Evolutionary conservation across 2,329 filamentous ascomycete genomes (phyloP).

Genomic region (Curvularia spicifera): DNA sequence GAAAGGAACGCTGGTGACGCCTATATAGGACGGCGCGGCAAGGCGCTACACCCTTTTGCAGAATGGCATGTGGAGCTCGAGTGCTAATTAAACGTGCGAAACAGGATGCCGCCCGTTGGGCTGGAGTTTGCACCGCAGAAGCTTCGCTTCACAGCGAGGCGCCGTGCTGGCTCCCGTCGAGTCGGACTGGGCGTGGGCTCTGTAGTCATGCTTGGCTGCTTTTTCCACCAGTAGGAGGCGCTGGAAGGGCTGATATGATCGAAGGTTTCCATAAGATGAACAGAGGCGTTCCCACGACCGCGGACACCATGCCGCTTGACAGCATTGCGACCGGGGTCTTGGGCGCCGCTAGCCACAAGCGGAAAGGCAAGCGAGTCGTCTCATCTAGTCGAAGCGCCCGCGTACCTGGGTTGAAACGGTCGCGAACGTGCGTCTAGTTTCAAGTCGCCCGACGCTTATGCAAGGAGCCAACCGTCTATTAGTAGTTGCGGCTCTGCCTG

Average conservation of each 20-base stretch:
- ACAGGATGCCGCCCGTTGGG: constrained; percentile 24
- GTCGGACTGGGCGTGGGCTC: constrained; percentile 27
- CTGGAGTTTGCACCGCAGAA: constrained; percentile 31
- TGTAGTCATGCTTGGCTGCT: constrained; percentile 28
- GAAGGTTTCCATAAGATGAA: constrained; percentile 29
- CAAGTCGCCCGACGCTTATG: constrained; percentile 38
- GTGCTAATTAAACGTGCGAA: constrained; percentile 47
- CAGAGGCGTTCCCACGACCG: constrained; percentile 28
- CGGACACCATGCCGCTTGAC: constrained; percentile 32
- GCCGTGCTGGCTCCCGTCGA: constrained; percentile 22
- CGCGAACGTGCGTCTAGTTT: constrained; percentile 38
- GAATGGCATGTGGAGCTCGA: constrained; percentile 35
- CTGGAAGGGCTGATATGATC: constrained; percentile 18
- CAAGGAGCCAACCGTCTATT: constrained; percentile 25
- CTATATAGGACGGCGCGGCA: constrained; percentile 31
- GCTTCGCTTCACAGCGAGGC: constrained; percentile 21
- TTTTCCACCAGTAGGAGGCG: constrained; percentile 38
- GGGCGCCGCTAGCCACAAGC: constrained; percentile 20
- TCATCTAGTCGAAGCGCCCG: constrained; percentile 37
- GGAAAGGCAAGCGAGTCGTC: constrained; percentile 32
- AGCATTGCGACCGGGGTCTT: constrained; percentile 17
- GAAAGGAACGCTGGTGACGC: constrained; percentile 4
- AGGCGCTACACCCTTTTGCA: constrained; percentile 20
- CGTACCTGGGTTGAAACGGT: constrained; percentile 45
- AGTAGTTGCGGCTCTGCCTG: constrained; percentile 19